Evolutionary conservation across 2,329 filamentous ascomycete species (phyloP), one percentile per base, ranked within the genome.

Genomic region (Sphaerulina musiva): DNA sequence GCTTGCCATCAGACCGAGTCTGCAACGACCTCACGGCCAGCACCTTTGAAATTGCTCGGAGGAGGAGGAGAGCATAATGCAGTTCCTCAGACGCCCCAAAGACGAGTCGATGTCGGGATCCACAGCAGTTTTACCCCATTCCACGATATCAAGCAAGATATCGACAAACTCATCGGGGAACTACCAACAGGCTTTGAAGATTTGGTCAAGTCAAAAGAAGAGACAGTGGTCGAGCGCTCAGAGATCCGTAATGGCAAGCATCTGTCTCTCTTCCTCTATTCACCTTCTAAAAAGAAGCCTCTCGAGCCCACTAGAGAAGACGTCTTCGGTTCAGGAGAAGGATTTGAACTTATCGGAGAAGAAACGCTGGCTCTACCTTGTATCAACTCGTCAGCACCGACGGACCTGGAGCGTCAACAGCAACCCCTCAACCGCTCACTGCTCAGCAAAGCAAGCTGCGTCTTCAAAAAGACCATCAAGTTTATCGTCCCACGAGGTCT

Each of bases 121-220:
- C 10, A 17, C 20, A n/a, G 11, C 20, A 34, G 6, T 2, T 51
- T 46, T n/a, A 51, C 48, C 7, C 48, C 48, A 31, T 51, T 51
- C 32, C 48, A 45, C 38, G 48, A 51, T 20, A 51, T 51, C 42
- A 45, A 51, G 23, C 34, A 40, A 17, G 48, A 51, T 41, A 46
- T 51, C 31, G 48, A 51, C 11, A 20, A 17, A 12, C 17, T 46
- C 11, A 51, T 51, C 12, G 23, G 20, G 7, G 26, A 50, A 23
- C 31, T 38, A 32, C 48, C 48, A 34, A 9, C 6, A 23, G 40
- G 43, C 10, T 20, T 26, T 12, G 48, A 32, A 14, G 40, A 50
- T n/a, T n/a, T 32, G 6, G 39, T 31, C 40, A 42, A 26, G 20
- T 26, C 26, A 17, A n/a, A 31, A 14, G 26, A 49, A 29, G 29